These are phyloP conservation scores for Citeromyces nyonsensis DNA, from an alignment of 805 yeast genomes.

Conservation along the genomic window DNA sequence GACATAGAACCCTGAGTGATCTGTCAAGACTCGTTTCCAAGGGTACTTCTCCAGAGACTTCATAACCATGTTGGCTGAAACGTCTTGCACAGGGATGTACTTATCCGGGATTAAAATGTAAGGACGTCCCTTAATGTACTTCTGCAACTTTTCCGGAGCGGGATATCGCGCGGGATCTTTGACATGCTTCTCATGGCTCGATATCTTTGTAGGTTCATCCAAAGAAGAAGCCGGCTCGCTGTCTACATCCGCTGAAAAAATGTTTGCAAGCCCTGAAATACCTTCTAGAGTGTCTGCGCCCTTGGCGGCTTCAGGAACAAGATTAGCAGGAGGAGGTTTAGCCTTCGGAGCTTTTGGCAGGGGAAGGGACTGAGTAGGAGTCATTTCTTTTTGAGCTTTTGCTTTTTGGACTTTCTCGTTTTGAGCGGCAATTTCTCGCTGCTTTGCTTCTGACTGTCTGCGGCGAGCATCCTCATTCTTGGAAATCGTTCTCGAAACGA, in stretches of 20 bases:
- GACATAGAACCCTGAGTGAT: slow-evolving; percentile 51
- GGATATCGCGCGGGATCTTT: slow-evolving; percentile 8
- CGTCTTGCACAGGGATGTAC: slow-evolving; percentile 28
- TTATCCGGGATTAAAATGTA: slow-evolving; percentile 37
- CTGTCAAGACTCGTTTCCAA: slow-evolving; percentile 53
- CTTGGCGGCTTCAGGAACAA: background rate
- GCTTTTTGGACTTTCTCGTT: background rate
- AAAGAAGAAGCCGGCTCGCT: background rate
- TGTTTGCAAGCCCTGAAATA: background rate
- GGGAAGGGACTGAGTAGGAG: background rate
- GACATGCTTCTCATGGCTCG: slow-evolving; percentile 17
- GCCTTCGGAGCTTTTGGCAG: slow-evolving; percentile 1
- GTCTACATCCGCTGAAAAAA: background rate
- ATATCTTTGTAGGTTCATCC: slow-evolving; percentile 4
- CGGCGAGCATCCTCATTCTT: too few species aligned
- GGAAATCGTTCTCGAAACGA: too few species aligned
- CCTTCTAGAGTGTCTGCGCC: background rate
- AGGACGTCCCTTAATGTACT: slow-evolving; percentile 39
- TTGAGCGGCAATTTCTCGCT: background rate
- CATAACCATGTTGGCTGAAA: slow-evolving; percentile 43
- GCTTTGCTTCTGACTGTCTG: background rate
- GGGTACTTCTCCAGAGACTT: slow-evolving; percentile 39
- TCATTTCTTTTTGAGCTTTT: background rate
- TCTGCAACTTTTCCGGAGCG: slow-evolving; percentile 26
- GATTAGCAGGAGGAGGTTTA: slow-evolving; percentile 1